Conservation (phyloP, 306 rosid genomes). For the Sphenostylis stenocarpa region DNA sequence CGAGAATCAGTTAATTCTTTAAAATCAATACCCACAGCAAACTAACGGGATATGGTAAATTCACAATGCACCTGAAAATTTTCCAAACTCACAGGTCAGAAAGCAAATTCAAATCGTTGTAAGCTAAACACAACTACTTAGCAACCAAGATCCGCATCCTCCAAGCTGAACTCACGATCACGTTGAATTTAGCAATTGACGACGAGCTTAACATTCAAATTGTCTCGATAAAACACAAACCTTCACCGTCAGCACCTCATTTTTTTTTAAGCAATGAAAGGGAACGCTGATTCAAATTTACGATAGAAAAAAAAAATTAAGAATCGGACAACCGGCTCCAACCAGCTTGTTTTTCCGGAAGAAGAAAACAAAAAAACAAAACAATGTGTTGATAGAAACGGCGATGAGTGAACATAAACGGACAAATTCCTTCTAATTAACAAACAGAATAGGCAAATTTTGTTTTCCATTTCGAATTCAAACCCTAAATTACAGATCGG, state of each 20-base stretch:
- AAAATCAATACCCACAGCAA: background rate
- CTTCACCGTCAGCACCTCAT: slow-evolving; percentile 3
- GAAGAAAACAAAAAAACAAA: background rate
- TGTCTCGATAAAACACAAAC: background rate
- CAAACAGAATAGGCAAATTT: slow-evolving; percentile 6
- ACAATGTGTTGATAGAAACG: background rate
- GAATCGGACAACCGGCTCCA: slow-evolving; percentile 12
- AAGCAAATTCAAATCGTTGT: background rate
- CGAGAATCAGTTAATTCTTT: background rate
- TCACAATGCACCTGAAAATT: slow-evolving; percentile 3
- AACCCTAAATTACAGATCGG: slow-evolving; percentile 68
- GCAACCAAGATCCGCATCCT: slow-evolving; percentile 5
- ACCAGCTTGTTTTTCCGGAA: background rate
- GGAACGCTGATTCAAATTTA: slow-evolving; percentile 19
- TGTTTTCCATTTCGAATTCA: background rate
- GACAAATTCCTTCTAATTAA: background rate
- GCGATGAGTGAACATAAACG: background rate
- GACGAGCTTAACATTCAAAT: background rate
- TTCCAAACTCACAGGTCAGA: background rate
- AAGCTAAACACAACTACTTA: background rate
- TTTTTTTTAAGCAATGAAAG: background rate
- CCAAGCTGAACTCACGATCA: slow-evolving; percentile 2
- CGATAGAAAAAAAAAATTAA: background rate
- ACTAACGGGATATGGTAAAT: background rate
- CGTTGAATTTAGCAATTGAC: slow-evolving; percentile 19